Evolutionary conservation across 306 rosid species (phyloP), one percentile per base, ranked within the genome.

Genomic region (Acacia crassicarpa): DNA sequence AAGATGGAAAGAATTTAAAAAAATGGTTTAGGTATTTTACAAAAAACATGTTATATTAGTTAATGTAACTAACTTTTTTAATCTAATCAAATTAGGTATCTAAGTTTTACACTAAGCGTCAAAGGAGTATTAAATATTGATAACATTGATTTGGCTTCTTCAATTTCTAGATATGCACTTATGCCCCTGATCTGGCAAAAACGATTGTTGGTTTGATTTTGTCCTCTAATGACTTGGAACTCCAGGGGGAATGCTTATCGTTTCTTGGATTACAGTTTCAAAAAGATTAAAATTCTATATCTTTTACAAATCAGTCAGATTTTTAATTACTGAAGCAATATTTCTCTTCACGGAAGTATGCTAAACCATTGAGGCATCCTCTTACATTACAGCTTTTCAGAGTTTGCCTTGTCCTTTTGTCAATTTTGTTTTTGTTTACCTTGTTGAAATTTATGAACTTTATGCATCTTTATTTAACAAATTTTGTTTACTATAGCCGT

Each of bases 151-250:
- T 33, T 61, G 80, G 58, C 79, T 51, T 71, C 67, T 74, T 79
- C 62, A 32, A 76, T 76, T 82, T 65, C 68, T 94, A 93, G 98
- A 90, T 93, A 80, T 44, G 91, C 53, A 81, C 84, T 81, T 83
- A 87, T 82, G 98, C 95, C 45, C 94, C 94, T 51, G 98, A 92
- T 86, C 94, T 95, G 14, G 97, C 97, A 22, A 86, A 87, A 88
- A 79, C 96, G 54, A 92, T 95, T 79, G 86, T 94, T 69, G 98
- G 99, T 84, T 85, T 93, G 78, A 87, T 95, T 79, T 70, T 88
- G 82, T 85, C 93, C 77, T 95, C 99, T 63, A 72, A 77, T 25
- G 98, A 93, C 91, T 72, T 77, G 45, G 85, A 85, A 78, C 93
- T 93, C 87, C 89, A 74, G 84, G 86, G 84, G 81, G 93, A 91